Evolutionary conservation across 169 alveolate species (phyloP).

Genomic region (Eimeria maxima): DNA sequence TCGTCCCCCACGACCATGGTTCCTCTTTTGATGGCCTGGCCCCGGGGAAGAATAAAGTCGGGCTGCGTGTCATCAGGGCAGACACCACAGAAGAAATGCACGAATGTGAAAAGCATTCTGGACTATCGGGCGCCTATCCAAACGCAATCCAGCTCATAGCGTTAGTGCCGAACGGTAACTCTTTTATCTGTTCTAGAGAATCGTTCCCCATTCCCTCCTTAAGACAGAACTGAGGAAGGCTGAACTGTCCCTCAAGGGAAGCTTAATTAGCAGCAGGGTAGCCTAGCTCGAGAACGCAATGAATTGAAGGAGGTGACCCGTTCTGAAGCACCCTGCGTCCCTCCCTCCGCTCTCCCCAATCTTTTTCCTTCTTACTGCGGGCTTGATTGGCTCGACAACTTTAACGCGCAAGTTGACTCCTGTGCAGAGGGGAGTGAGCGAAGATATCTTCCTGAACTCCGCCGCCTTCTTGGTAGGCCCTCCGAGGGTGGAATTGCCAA

Average conservation of each 20-base stretch:
- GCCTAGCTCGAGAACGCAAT: background rate
- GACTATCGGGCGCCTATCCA: background rate
- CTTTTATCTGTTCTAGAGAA: background rate
- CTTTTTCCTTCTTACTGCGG: conserved; percentile 26
- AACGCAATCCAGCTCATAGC: no score
- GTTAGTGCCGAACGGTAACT: no score
- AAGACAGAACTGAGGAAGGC: background rate
- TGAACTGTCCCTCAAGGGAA: background rate
- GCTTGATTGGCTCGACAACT: conserved; percentile 67
- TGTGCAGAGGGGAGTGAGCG: conserved; percentile 75
- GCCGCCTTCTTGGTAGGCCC: conserved; percentile 66
- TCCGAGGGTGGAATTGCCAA: background rate
- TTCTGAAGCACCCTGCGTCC: background rate
- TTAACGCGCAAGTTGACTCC: conserved; percentile 80
- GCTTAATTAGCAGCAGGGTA: background rate
- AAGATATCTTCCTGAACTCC: conserved; percentile 32
- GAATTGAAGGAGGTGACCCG: background rate
- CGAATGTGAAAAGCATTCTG: background rate
- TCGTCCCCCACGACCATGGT: conserved; percentile 79
- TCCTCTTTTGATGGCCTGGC: conserved; percentile 41
- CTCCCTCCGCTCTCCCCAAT: background rate
- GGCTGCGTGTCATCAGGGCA: conserved; percentile 57
- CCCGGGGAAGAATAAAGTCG: conserved; percentile 68
- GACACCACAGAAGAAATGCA: background rate
- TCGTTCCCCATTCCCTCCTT: background rate